Conservation (phyloP, 2,329 filamentous ascomycete genomes). For the Colletotrichum gigasporum region DNA sequence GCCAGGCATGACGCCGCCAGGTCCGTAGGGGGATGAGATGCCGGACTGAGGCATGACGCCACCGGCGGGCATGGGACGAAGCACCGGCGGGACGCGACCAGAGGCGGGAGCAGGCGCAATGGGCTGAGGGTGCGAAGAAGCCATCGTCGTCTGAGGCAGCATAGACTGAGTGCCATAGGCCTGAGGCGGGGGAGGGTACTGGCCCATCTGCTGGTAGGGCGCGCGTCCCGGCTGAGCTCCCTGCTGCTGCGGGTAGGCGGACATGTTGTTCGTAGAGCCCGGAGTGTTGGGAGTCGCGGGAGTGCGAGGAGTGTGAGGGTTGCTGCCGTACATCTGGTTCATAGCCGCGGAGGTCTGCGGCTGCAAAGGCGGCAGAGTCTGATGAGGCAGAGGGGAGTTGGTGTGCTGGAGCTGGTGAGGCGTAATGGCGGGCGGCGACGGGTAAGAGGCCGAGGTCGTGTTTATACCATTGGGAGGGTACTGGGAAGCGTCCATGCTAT, state of each 20-base stretch:
- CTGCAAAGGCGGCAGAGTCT: constrained; percentile 66
- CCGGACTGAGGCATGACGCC: constrained; percentile 69
- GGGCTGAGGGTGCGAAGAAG: constrained; percentile 77
- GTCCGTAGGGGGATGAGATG: constrained; percentile 69
- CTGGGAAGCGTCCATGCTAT: constrained; percentile 64
- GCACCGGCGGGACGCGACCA: constrained; percentile 64
- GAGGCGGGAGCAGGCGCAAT: constrained; percentile 77
- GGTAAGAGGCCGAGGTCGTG: constrained; percentile 60
- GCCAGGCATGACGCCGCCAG: constrained; percentile 64
- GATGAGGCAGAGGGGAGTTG: constrained; percentile 56
- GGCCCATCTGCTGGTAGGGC: constrained; percentile 64
- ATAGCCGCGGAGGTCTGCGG: constrained; percentile 55
- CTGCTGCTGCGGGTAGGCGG: constrained; percentile 61
- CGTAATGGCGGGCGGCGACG: constrained; percentile 61
- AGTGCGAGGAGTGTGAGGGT: constrained; percentile 70
- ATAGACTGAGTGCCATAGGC: constrained; percentile 68
- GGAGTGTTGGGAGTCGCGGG: constrained; percentile 71
- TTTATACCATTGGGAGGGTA: constrained; percentile 66
- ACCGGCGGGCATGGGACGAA: constrained; percentile 77
- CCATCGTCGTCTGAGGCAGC: constrained; percentile 73
- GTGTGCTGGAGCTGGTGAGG: constrained; percentile 61
- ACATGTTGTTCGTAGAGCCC: constrained; percentile 62
- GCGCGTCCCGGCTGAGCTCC: constrained; percentile 54
- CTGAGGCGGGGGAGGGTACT: constrained; percentile 63
- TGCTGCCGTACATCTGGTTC: constrained; percentile 65